Percentiles rank a stretch among this genome's conserved stretches.
These are phyloP conservation scores for Pseudocercospora fijiensis DNA, from an alignment of 2,329 filamentous ascomycete genomes.

Conservation along the genomic window DNA sequence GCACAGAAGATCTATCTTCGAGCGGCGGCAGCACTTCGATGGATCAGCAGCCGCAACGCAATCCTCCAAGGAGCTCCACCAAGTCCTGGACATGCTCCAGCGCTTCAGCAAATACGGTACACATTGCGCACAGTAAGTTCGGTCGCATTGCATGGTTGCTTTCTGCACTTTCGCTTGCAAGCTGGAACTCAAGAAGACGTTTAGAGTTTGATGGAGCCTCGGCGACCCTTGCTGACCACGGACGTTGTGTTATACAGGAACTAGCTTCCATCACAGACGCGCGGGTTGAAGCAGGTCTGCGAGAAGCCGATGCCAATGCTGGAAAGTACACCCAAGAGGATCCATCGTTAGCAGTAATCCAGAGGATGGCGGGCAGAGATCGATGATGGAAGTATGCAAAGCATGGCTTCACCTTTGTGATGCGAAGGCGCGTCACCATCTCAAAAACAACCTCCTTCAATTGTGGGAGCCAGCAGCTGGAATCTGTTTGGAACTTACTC, in stretches of 20 bases:
- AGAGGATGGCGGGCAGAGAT: slow-evolving; percentile 10
- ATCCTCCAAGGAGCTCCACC: slow-evolving; percentile 54
- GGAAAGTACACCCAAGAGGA: slow-evolving; percentile 64
- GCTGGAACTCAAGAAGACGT: not conserved
- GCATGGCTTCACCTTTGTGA: not conserved
- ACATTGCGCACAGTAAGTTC: slow-evolving; percentile 45
- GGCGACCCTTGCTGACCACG: slow-evolving; percentile 7
- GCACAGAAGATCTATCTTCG: slow-evolving; percentile 62
- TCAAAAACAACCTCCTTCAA: not conserved
- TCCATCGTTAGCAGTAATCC: slow-evolving; percentile 49
- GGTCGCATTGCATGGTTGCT: not conserved
- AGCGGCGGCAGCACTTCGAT: slow-evolving; percentile 58
- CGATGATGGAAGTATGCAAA: not conserved
- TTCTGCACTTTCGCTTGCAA: slow-evolving; percentile 2
- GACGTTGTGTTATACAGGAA: slow-evolving; percentile 46
- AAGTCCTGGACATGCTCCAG: slow-evolving; percentile 48
- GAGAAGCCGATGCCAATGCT: slow-evolving; percentile 54
- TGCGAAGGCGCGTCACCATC: not conserved
- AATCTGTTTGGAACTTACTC: not conserved
- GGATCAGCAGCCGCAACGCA: slow-evolving; percentile 55
- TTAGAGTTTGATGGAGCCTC: not conserved
- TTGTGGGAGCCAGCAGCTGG: not conserved
- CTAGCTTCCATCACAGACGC: slow-evolving; percentile 57
- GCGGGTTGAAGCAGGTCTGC: slow-evolving; percentile 56
- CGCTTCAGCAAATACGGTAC: slow-evolving; percentile 51